Base-by-base conservation (phyloP, 495 filamentous ascomycete species). In the Hypoxylon fragiforme region DNA sequence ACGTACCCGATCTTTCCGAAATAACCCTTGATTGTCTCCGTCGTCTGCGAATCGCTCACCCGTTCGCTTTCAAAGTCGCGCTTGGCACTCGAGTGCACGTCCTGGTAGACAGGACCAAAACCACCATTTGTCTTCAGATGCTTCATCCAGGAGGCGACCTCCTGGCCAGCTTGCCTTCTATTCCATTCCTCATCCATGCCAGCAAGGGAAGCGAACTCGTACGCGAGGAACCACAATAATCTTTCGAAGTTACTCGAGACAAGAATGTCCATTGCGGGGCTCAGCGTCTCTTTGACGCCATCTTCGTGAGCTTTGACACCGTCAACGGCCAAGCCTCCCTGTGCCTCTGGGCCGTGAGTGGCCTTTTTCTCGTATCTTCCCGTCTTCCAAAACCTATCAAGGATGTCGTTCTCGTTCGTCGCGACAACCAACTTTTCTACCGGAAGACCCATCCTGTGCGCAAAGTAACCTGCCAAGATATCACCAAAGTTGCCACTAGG, bases 401-500 rank as follows among this genome's bases (percentile, higher is more conserved):
- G 77, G 50, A 95, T 95, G 65, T 96, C 92, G 75, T 96, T 96
- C 71, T 90, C 89, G 66, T 96, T 96, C 19, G 91, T 95, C 0
- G 91, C 90, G 41, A 95, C 82, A 62, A 95, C 81, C 19, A 98
- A 82, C 69, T 89, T 91, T 41, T 88, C 84, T 2, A 81, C 77
- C 16, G 91, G 92, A 0, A 97, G 82, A 37, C 94, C 94, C 91
- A 98, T 96, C 52, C 82, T 79, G 56, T 85, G 84, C 0, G 92
- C 91, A 64, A 96, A 95, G 69, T 88, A 97, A 35, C 94, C 94
- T 0, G 94, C 92, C 2, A 97, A 80, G 59, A 97, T 87, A 66
- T 97, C 86, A n/a, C 92, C 92, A 67, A 98, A 98, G 78, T 98
- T 97, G 9, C 94, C 92, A 2, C 90, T 89, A 1, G 94, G 94